phyloP scores from a whole-genome alignment of 2,329 filamentous ascomycete genomes.

The Apiospora kogelbergensis region DNA sequence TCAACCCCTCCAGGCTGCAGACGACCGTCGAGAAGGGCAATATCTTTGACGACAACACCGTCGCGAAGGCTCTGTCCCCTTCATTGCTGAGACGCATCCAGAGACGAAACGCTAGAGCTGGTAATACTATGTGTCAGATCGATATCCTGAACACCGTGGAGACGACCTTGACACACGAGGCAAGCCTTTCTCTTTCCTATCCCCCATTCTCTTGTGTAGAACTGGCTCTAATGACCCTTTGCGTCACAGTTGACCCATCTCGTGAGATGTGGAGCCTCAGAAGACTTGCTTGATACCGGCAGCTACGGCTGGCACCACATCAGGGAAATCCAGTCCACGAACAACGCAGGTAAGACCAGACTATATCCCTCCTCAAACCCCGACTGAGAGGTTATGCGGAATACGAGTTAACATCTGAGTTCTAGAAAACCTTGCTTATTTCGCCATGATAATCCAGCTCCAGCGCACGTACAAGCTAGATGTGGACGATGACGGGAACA shows the following conservation, averaged over 20 bases:
- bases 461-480: neutral
- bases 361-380: too few relatives aligned
- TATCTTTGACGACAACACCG: neutral
- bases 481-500: neutral
- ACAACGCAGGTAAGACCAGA: neutral
- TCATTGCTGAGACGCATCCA: neutral
- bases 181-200: neutral
- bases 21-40: neutral
- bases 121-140: neutral
- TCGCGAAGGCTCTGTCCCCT: neutral
- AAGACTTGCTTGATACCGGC: neutral
- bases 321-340: accelerated
- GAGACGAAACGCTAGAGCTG: neutral
- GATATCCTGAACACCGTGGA: neutral
- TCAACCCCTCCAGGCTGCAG: neutral
- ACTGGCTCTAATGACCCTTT: neutral
- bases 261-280: neutral
- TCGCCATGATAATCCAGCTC: neutral
- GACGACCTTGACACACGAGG: neutral
- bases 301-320: neutral
- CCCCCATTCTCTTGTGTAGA: neutral
- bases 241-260: neutral
- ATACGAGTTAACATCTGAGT: neutral
- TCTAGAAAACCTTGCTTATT: neutral
- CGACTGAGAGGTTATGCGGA: too few relatives aligned